Evolutionary conservation across 495 filamentous ascomycete species (phyloP), one percentile per base, ranked within the genome.

Genomic region (Hypoxylon fragiforme): DNA sequence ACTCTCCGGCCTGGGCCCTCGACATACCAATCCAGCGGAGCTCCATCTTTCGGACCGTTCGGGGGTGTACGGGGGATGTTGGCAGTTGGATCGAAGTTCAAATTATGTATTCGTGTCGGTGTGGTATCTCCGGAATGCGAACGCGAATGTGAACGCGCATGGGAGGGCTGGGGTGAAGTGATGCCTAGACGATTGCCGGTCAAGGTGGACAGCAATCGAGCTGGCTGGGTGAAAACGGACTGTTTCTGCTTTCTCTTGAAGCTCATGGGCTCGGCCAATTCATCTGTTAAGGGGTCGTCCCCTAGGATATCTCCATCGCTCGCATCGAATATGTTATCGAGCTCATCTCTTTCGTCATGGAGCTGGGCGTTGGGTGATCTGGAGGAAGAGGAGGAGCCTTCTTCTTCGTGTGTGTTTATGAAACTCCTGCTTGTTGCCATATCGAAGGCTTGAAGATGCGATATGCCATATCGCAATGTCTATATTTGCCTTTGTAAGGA

Each of bases 1-100:
- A 97, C 91, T 62, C 94, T 84, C 41, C 92, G 81, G 1, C 94
- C 94, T 3, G 90, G 91, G 3, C 90, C 91, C 71, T 97, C 92
- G 32, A 87, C 81, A 69, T 94, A 89, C 94, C 92, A 97, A 68
- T 96, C 90, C 16, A 87, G 63, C 14, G 82, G 77, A 12, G 69
- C 74, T 18, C 79, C 84, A 63, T 91, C 88, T 67, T 92, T 91
- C 18, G 56, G 36, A 20, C 39, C 49, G 22, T 44, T 55, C 19
- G 44, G 52, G 8, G 57, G 52, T n/a, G 57, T 20, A 32, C 48
- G 24, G 4, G 48, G 21, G 12, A 43, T 24, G 31, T 19, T 28
- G 12, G 62, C 54, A 22, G 6, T 7, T 5, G 39, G 44, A 1
- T 30, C 56, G 1, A 30, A 20, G 15, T 62, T 44, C 14, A 64